phyloP scores from a whole-genome alignment of 371 early-diverging fungal genomes.

The Choanephora cucurbitarum region DNA sequence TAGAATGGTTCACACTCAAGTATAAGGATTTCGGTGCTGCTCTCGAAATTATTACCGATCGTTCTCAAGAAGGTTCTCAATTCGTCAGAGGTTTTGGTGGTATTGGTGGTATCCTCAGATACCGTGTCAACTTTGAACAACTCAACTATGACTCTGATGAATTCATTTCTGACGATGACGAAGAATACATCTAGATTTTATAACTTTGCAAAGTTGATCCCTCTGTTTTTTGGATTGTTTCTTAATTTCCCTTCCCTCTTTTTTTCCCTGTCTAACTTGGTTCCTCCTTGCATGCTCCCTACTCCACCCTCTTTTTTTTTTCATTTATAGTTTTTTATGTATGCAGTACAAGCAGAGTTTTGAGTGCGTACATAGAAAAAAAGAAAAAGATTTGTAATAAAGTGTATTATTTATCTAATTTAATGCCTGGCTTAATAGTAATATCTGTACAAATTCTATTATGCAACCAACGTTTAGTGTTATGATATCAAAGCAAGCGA shows the following conservation, averaged over 20 bases:
- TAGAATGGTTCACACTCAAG: constrained; percentile 99
- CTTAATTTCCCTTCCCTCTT: constrained; percentile 1
- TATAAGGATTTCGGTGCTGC: constrained; percentile 96
- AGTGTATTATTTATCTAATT: too few species aligned
- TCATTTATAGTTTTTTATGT: too few species aligned
- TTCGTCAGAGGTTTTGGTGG: constrained; percentile 99
- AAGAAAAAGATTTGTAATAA: too few species aligned
- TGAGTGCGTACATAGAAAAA: too few species aligned
- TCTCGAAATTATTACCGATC: constrained; percentile 97
- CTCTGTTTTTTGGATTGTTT: not conserved
- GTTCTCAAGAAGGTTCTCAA: constrained; percentile 98
- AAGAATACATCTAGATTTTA: constrained; percentile 19
- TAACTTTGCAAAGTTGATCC: not conserved
- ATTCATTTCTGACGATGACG: constrained; percentile 37
- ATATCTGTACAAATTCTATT: not conserved
- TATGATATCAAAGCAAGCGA: too few species aligned
- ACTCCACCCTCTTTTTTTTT: too few species aligned
- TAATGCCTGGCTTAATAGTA: too few species aligned
- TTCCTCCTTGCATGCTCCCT: too few species aligned
- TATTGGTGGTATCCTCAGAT: constrained; percentile 96
- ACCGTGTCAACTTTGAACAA: constrained; percentile 89
- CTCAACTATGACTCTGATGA: constrained; percentile 54
- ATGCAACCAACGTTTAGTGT: not conserved
- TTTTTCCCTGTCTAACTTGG: not conserved
- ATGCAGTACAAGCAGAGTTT: too few species aligned